Evolutionary conservation across 2,329 filamentous ascomycete species (phyloP).

Genomic region (Phaeophleospora eucalypticola): DNA sequence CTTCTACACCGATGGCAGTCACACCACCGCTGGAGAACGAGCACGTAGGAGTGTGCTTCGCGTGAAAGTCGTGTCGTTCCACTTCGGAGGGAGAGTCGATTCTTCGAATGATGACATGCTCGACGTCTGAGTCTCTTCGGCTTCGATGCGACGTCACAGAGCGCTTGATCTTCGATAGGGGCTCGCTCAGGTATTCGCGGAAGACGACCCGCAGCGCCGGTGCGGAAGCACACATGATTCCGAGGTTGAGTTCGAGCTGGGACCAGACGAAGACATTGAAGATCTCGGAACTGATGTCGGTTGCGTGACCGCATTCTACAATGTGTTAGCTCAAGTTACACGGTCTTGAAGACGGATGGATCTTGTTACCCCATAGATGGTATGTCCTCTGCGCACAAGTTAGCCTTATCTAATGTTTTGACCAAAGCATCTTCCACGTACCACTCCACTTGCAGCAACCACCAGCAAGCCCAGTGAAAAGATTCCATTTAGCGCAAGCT

Average conservation of each 20-base stretch:
- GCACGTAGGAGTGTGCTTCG: neutral
- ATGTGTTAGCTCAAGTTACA: neutral
- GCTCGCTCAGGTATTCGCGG: constrained; percentile 35
- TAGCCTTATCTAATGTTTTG: too few relatives aligned
- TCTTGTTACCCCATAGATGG: constrained; percentile 23
- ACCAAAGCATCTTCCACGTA: too few relatives aligned
- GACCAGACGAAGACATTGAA: constrained; percentile 41
- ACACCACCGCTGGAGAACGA: neutral
- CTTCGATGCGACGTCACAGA: constrained; percentile 5
- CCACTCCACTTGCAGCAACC: constrained; percentile 29
- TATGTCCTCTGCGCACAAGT: constrained; percentile 27
- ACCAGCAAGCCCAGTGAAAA: constrained; percentile 29
- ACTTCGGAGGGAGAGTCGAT: constrained; percentile 1
- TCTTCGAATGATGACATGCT: constrained; percentile 9
- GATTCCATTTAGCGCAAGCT: constrained; percentile 43
- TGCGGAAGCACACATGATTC: constrained; percentile 40
- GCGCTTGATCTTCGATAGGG: constrained; percentile 11
- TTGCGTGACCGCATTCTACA: constrained; percentile 23
- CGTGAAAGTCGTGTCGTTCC: neutral
- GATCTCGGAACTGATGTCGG: constrained; percentile 40
- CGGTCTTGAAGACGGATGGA: neutral
- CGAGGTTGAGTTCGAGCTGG: constrained; percentile 39
- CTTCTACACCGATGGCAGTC: neutral
- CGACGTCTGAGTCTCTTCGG: constrained; percentile 11
- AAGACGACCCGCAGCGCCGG: constrained; percentile 44